phyloP scores from a whole-genome alignment of 495 filamentous ascomycete species.

The Xylaria scruposa region DNA sequence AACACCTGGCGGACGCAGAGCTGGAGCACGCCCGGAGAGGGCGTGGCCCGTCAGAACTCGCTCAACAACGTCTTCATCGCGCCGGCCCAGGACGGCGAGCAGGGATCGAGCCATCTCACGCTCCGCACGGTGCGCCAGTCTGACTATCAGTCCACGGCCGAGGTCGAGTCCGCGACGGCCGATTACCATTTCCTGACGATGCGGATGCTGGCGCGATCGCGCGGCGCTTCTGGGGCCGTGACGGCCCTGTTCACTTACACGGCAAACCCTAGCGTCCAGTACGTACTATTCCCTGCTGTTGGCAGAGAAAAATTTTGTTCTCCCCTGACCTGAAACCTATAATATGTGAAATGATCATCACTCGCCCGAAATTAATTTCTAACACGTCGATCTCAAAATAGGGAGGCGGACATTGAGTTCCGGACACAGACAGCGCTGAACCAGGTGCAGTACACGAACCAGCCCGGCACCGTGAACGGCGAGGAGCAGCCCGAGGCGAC shows the following conservation, averaged over 20 bases:
- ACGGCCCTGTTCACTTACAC: constrained; percentile 74
- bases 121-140: constrained; percentile 58
- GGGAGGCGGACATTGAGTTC: constrained; percentile 79
- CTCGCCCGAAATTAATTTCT: background rate
- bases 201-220: constrained; percentile 63
- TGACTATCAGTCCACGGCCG: constrained; percentile 55
- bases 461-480: constrained; percentile 60
- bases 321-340: background rate
- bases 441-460: constrained; percentile 75
- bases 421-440: constrained; percentile 62
- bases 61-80: constrained; percentile 70
- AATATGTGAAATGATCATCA: background rate
- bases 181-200: constrained; percentile 65
- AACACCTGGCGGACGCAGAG: constrained; percentile 64
- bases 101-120: constrained; percentile 54
- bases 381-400: constrained; percentile 41
- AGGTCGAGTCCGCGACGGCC: constrained; percentile 61
- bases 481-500: constrained; percentile 51
- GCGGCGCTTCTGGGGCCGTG: constrained; percentile 62
- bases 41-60: constrained; percentile 65
- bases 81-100: constrained; percentile 35
- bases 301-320: background rate
- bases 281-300: background rate
- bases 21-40: constrained; percentile 56
- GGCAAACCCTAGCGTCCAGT: constrained; percentile 42